phyloP scores from a whole-genome alignment of 2,329 filamentous ascomycete genomes.

The Phialemonium atrogriseum region DNA sequence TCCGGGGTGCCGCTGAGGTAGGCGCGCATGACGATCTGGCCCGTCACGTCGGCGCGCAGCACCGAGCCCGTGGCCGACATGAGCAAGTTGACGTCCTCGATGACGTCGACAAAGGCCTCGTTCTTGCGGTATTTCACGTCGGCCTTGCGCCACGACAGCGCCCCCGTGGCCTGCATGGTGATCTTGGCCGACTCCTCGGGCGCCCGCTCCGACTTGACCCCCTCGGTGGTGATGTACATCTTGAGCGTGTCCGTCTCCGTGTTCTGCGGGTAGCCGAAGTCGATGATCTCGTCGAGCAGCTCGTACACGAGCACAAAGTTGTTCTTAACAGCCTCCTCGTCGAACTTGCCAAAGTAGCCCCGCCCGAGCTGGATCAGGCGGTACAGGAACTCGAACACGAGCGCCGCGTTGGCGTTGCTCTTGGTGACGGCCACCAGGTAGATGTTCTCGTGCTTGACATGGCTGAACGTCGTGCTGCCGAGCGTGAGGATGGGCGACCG shows the following conservation, averaged over 20 bases:
- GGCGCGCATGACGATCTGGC: slow-evolving; percentile 97
- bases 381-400: slow-evolving; percentile 98
- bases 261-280: slow-evolving; percentile 98
- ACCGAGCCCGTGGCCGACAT: slow-evolving; percentile 98
- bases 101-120: slow-evolving; percentile 98
- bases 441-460: slow-evolving; percentile 99
- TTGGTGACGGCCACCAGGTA: slow-evolving; percentile 97
- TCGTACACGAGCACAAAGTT: slow-evolving; percentile 99
- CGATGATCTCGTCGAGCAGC: slow-evolving; percentile 93
- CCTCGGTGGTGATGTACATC: slow-evolving; percentile 99
- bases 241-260: slow-evolving; percentile 98
- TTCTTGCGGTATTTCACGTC: slow-evolving; percentile 99
- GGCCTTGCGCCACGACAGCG: slow-evolving; percentile 90
- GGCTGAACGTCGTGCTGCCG: slow-evolving; percentile 96
- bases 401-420: slow-evolving; percentile 96
- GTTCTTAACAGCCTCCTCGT: slow-evolving; percentile 99
- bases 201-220: slow-evolving; percentile 82
- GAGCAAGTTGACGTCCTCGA: slow-evolving; percentile 96
- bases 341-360: slow-evolving; percentile 97
- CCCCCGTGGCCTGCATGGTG: slow-evolving; percentile 97
- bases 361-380: slow-evolving; percentile 81
- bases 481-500: slow-evolving; percentile 95
- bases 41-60: slow-evolving; percentile 89
- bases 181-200: slow-evolving; percentile 94
- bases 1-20: slow-evolving; percentile 95